phyloP scores from a whole-genome alignment of 2,329 filamentous ascomycete genomes.

The Periconia digitata region DNA sequence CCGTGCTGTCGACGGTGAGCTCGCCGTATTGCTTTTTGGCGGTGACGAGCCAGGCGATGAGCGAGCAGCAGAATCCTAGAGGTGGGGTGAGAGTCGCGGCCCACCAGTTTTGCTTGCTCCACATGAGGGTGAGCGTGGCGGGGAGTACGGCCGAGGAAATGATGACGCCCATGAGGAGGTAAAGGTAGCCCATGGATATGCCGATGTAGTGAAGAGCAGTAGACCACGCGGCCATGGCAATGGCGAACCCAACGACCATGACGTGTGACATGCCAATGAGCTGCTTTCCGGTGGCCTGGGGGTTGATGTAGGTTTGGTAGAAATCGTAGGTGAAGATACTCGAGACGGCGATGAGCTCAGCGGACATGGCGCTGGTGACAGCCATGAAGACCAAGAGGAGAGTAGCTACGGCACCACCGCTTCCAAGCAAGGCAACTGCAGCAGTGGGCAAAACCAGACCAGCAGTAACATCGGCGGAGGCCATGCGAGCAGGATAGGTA shows the following conservation, averaged over 20 bases:
- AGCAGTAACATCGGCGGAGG: conserved; percentile 72
- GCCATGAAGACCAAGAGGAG: conserved; percentile 87
- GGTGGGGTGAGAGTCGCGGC: conserved; percentile 71
- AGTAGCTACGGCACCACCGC: conserved; percentile 76
- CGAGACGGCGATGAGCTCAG: conserved; percentile 83
- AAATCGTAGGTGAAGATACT: conserved; percentile 88
- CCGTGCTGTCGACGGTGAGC: conserved; percentile 73
- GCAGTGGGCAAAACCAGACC: conserved; percentile 85
- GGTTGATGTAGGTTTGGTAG: conserved; percentile 85
- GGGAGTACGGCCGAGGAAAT: conserved; percentile 85
- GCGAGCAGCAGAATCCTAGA: conserved; percentile 66
- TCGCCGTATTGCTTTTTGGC: conserved; percentile 68
- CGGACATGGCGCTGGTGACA: conserved; percentile 80
- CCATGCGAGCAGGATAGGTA: conserved; percentile 72
- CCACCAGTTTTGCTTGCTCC: conserved; percentile 76
- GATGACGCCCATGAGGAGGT: conserved; percentile 88
- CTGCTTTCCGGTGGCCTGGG: conserved; percentile 69
- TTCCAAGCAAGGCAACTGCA: conserved; percentile 78
- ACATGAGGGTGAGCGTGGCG: conserved; percentile 76
- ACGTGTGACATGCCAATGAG: conserved; percentile 80
- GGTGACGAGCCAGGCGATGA: conserved; percentile 78
- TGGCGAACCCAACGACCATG: conserved; percentile 71
- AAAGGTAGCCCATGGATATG: conserved; percentile 86
- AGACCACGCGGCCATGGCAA: conserved; percentile 76
- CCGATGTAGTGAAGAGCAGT: conserved; percentile 66